These are phyloP conservation scores for Periconia macrospinosa DNA, from an alignment of 2,329 filamentous ascomycete genomes.

Conservation along the genomic window DNA sequence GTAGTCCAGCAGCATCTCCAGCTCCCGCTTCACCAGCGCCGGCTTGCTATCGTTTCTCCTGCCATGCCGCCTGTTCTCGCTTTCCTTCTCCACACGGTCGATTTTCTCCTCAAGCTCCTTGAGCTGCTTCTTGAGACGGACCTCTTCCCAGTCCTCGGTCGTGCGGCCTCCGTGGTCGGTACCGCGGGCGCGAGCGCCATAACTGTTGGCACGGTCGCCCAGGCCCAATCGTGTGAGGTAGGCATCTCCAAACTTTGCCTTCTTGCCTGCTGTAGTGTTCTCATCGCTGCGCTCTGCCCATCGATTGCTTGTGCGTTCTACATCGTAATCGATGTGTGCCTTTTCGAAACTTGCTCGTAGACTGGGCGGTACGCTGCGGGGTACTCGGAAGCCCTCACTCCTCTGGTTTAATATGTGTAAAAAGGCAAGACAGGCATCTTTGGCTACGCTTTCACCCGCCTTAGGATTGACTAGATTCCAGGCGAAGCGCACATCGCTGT, in stretches of 20 bases:
- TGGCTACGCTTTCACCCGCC: conserved; percentile 79
- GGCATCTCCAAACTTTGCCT: conserved; percentile 96
- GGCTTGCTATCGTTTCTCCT: conserved; percentile 75
- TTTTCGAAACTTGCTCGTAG: conserved; percentile 89
- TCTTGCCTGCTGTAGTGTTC: conserved; percentile 79
- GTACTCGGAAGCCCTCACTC: conserved; percentile 93
- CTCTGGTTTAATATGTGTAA: conserved; percentile 95
- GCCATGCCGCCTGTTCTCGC: conserved; percentile 58
- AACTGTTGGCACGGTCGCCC: conserved; percentile 68
- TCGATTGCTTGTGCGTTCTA: conserved; percentile 75
- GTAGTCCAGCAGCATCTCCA: conserved; percentile 93
- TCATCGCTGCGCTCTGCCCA: conserved; percentile 82
- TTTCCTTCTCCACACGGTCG: conserved; percentile 74
- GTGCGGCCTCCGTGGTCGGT: conserved; percentile 88
- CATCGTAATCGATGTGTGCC: conserved; percentile 93
- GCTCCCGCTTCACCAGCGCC: conserved; percentile 87
- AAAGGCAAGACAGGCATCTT: conserved; percentile 92
- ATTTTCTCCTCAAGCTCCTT: conserved; percentile 88
- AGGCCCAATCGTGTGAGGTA: conserved; percentile 88
- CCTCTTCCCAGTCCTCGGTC: conserved; percentile 95
- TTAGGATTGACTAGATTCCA: conserved; percentile 98
- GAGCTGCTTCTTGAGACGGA: conserved; percentile 89
- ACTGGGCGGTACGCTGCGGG: conserved; percentile 87
- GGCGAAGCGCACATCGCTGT: conserved; percentile 81
- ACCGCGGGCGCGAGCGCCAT: conserved; percentile 69